These are phyloP conservation scores for Prunus yedoensis DNA, from an alignment of 331 rosid species.

Conservation along the genomic window DNA sequence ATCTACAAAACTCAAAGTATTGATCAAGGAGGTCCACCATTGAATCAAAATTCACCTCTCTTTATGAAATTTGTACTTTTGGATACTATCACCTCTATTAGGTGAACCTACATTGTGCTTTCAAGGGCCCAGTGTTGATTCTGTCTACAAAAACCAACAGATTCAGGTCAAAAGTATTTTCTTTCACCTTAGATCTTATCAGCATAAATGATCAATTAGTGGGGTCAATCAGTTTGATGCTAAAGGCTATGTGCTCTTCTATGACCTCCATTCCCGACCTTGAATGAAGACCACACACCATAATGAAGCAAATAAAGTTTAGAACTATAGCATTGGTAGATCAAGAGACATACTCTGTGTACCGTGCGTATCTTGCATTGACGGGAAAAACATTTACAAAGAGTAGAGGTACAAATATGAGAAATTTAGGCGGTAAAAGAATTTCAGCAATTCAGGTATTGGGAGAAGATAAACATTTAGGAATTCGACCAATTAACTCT, in stretches of 20 bases:
- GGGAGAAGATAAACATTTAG: neutral
- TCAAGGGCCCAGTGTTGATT: conserved; percentile 2
- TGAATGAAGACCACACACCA: conserved; percentile 13
- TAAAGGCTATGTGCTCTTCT: conserved; percentile 6
- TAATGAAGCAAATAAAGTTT: neutral
- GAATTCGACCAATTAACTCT: neutral
- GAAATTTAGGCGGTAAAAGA: neutral
- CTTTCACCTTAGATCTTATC: neutral
- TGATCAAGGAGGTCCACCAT: neutral
- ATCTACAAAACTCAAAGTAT: neutral
- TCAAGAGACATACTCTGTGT: neutral
- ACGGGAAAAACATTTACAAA: neutral
- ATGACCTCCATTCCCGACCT: neutral
- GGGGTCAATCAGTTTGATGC: conserved; percentile 10
- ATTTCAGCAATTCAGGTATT: neutral
- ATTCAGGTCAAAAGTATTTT: conserved; percentile 10
- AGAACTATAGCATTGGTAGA: neutral
- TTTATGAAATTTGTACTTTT: conserved; percentile 20
- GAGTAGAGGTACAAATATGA: neutral
- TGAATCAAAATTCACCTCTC: conserved; percentile 15
- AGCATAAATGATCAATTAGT: conserved; percentile 6
- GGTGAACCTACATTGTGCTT: conserved; percentile 13
- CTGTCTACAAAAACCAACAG: conserved; percentile 6
- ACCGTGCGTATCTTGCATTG: neutral
- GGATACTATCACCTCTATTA: conserved; percentile 16